Percentiles rank a stretch among this genome's conserved stretches.
Conservation (phyloP, 306 rosid species). For the Echinosophora koreensis region DNA sequence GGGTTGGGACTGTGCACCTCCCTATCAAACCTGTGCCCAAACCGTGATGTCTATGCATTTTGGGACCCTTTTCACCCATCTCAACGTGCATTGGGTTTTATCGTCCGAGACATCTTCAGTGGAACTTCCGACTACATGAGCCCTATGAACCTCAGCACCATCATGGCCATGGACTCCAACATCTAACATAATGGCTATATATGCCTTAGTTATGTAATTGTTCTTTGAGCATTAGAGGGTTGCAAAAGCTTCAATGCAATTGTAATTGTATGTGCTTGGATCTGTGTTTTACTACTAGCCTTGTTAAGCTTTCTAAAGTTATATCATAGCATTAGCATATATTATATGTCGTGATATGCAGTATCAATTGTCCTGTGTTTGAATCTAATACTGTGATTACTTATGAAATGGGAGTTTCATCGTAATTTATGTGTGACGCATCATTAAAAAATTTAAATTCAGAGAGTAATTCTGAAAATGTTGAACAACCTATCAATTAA, state of each 20-base stretch:
- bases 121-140: constrained; percentile 55
- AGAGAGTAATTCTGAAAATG: too few species aligned
- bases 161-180: constrained; percentile 58
- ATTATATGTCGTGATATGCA: too few species aligned
- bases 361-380: background rate
- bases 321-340: too few species aligned
- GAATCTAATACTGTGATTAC: too few species aligned
- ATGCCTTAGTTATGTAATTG: background rate
- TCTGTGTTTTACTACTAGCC: background rate
- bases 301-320: constrained; percentile 1
- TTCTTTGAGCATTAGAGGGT: background rate
- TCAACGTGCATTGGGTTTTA: constrained; percentile 56
- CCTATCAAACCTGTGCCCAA: constrained; percentile 55
- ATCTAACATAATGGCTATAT: constrained; percentile 32
- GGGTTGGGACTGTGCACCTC: constrained; percentile 61
- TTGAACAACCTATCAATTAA: too few species aligned
- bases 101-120: constrained; percentile 50
- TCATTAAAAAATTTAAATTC: too few species aligned
- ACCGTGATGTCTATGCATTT: constrained; percentile 54
- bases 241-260: background rate
- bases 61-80: constrained; percentile 75
- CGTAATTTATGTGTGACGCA: too few species aligned
- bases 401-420: too few species aligned
- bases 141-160: constrained; percentile 71
- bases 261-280: background rate